Percentiles rank a stretch among this genome's conserved stretches.
These are phyloP conservation scores for Neurospora sp. DNA, from an alignment of 495 filamentous ascomycete genomes.

Conservation along the genomic window DNA sequence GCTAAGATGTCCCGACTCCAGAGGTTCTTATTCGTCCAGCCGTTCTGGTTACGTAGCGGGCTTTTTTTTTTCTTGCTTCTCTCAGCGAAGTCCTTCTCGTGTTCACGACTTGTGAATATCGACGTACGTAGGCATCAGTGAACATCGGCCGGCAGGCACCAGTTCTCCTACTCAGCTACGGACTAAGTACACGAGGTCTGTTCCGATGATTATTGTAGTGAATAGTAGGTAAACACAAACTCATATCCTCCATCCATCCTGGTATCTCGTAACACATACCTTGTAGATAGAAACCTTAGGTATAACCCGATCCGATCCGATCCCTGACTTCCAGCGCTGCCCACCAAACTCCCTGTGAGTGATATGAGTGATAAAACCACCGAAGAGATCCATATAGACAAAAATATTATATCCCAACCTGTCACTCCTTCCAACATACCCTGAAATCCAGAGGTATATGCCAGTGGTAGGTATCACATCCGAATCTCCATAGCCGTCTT, in stretches of 20 bases:
- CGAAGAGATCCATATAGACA: neutral
- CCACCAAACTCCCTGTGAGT: neutral
- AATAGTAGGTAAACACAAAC: neutral
- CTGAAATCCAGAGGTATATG: neutral
- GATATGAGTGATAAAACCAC: neutral
- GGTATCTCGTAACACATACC: neutral
- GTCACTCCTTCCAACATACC: neutral
- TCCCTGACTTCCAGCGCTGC: neutral
- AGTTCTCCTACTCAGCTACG: too few species aligned
- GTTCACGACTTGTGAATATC: too few species aligned
- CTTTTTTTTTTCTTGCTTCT: neutral
- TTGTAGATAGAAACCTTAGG: too few species aligned
- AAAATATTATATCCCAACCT: neutral
- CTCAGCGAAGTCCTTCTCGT: too few species aligned
- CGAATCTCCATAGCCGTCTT: conserved; percentile 17
- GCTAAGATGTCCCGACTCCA: neutral
- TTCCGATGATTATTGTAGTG: neutral
- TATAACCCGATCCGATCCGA: neutral
- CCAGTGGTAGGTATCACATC: neutral
- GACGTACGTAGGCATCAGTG: too few species aligned
- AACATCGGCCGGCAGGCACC: too few species aligned
- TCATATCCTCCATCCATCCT: neutral
- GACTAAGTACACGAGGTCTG: too few species aligned
- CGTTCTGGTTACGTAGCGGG: neutral
- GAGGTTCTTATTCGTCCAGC: neutral